These are phyloP conservation scores for Rubia tinctorum DNA, from an alignment of 305 asterid species.

Conservation along the genomic window DNA sequence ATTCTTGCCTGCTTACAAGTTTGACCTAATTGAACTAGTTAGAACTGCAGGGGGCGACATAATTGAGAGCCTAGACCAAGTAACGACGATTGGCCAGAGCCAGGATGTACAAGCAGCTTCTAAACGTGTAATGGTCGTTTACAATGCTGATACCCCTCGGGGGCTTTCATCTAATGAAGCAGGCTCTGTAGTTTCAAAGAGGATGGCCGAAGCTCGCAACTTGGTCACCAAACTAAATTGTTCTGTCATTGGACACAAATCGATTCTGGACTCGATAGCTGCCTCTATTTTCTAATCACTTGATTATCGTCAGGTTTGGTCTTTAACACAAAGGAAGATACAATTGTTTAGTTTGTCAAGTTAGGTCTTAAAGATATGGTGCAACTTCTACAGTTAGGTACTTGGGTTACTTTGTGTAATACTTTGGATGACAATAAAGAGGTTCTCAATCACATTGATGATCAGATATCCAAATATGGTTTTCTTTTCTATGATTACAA, in stretches of 20 bases:
- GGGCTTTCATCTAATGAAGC: slow-evolving; percentile 35
- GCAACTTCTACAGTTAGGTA: not conserved
- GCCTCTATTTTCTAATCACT: slow-evolving; percentile 29
- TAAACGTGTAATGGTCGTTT: slow-evolving; percentile 40
- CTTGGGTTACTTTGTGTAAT: not conserved
- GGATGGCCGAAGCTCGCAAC: slow-evolving; percentile 42
- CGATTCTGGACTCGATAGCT: slow-evolving; percentile 89
- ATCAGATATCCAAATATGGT: not conserved
- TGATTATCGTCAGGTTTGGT: not conserved
- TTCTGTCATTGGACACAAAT: slow-evolving; percentile 60
- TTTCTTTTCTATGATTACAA: not conserved
- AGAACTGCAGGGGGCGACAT: slow-evolving; percentile 64
- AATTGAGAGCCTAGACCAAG: slow-evolving; percentile 40
- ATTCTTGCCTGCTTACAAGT: slow-evolving; percentile 52
- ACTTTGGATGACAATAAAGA: not conserved
- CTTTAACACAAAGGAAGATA: not conserved
- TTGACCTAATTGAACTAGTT: slow-evolving; percentile 56
- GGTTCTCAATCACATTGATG: not conserved
- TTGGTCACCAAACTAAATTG: slow-evolving; percentile 34
- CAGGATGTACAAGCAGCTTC: slow-evolving; percentile 16
- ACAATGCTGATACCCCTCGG: slow-evolving; percentile 41
- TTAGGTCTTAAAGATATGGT: not conserved
- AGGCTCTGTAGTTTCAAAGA: slow-evolving; percentile 24
- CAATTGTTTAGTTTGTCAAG: not conserved
- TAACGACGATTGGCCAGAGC: slow-evolving; percentile 17